Conservation (phyloP, 441 rosid species). For the Populus trichocarpa region DNA sequence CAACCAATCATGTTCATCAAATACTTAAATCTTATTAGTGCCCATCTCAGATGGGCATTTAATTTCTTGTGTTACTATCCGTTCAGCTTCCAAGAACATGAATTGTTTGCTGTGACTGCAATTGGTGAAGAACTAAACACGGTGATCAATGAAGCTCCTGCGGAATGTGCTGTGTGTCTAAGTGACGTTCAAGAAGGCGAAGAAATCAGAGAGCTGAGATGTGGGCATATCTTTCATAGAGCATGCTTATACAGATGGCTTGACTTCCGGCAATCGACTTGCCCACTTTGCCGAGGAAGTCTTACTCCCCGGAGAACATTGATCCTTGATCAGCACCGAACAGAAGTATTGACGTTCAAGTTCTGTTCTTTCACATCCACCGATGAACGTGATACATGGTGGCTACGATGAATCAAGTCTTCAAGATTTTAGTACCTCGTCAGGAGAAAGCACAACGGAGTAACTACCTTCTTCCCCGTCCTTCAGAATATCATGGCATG, state of each 20-base stretch:
- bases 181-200: constrained; percentile 22
- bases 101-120: no score
- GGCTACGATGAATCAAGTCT: constrained; percentile 16
- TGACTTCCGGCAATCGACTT: constrained; percentile 3
- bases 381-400: constrained; percentile 20
- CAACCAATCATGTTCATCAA: constrained; percentile 2
- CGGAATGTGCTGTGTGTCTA: constrained; percentile 35
- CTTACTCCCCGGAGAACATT: not conserved
- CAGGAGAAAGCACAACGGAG: no score
- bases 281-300: constrained; percentile 31
- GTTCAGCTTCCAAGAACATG: constrained; percentile 1
- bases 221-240: constrained; percentile 30
- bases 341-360: constrained; percentile 15
- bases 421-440: no score
- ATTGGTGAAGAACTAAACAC: not conserved
- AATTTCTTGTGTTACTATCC: constrained; percentile 10
- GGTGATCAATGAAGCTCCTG: not conserved
- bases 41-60: constrained; percentile 18
- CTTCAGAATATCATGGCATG: no score
- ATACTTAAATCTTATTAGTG: not conserved
- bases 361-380: constrained; percentile 6
- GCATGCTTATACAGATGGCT: constrained; percentile 30
- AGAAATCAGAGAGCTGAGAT: constrained; percentile 26
- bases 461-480: no score
- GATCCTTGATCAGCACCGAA: not conserved